Evolutionary conservation across 2,329 filamentous ascomycete species (phyloP).

Genomic region (Fonsecaea multimorphosa): DNA sequence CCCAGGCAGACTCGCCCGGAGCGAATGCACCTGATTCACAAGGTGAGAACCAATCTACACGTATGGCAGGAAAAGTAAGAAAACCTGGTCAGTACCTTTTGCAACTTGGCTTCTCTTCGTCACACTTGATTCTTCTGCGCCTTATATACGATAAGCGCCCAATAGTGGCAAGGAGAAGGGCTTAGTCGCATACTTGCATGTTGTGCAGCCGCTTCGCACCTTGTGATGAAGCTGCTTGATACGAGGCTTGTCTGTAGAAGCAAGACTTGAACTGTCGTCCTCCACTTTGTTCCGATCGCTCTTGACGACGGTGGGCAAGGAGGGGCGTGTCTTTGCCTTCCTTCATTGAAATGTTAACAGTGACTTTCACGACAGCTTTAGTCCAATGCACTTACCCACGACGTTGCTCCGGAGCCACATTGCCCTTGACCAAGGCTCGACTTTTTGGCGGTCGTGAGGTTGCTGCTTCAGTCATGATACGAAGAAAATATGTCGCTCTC

Average conservation of each 20-base stretch:
- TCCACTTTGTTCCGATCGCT: background rate
- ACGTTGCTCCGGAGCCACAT: background rate
- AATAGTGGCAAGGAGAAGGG: background rate
- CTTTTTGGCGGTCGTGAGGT: background rate
- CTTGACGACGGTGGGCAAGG: background rate
- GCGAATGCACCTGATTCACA: slow-evolving; percentile 3
- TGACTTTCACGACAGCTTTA: background rate
- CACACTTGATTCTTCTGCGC: slow-evolving; percentile 20
- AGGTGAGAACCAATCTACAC: background rate
- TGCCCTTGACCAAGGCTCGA: background rate
- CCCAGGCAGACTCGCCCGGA: slow-evolving; percentile 8
- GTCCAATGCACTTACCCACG: background rate
- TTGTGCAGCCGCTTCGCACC: slow-evolving; percentile 18
- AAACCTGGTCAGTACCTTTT: slow-evolving; percentile 10
- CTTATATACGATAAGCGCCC: background rate
- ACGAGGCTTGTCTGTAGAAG: slow-evolving; percentile 4
- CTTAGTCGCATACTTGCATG: slow-evolving; percentile 15
- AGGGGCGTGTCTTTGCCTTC: background rate
- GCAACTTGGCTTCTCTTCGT: slow-evolving; percentile 20
- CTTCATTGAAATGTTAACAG: background rate
- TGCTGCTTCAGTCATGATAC: background rate
- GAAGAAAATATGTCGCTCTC: background rate
- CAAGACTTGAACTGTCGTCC: background rate
- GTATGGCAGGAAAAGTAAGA: background rate
- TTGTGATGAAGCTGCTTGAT: slow-evolving; percentile 16